Conservation (phyloP, 495 filamentous ascomycete species). For the Paragyromitra xinjiangensis region DNA sequence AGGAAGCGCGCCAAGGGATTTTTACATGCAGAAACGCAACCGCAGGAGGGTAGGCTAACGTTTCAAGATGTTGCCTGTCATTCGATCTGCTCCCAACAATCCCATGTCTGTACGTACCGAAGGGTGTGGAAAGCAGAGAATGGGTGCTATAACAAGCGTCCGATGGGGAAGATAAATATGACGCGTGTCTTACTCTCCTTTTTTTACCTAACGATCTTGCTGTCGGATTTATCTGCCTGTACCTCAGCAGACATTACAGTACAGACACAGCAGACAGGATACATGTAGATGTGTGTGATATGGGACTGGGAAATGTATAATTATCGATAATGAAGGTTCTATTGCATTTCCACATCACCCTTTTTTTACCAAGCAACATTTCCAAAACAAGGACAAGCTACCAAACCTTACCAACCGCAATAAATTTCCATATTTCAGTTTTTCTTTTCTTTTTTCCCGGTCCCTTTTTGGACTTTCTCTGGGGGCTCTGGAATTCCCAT, state of each 20-base stretch:
- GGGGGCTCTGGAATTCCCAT: constrained; percentile 43
- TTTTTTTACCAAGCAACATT: constrained; percentile 11
- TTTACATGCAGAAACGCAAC: constrained; percentile 28
- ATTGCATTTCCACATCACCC: constrained; percentile 30
- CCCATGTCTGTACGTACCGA: constrained; percentile 11
- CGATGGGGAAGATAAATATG: constrained; percentile 47
- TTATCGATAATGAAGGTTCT: constrained; percentile 19
- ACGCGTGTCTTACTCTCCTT: constrained; percentile 46
- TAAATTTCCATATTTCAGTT: not conserved
- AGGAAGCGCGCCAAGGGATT: constrained; percentile 19
- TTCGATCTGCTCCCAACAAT: constrained; percentile 44
- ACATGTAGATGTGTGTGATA: constrained; percentile 7
- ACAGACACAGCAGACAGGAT: not conserved
- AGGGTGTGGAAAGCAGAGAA: constrained; percentile 22
- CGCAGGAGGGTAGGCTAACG: constrained; percentile 35
- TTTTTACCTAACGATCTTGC: constrained; percentile 22
- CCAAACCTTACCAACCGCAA: constrained; percentile 11
- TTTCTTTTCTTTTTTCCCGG: constrained; percentile 9
- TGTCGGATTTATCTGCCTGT: constrained; percentile 7
- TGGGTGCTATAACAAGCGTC: constrained; percentile 8
- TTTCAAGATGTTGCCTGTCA: constrained; percentile 47
- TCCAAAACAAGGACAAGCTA: not conserved
- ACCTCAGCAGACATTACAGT: constrained; percentile 3
- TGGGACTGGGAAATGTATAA: constrained; percentile 35
- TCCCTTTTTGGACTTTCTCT: constrained; percentile 29